A percentile compares a stretch with the other conserved stretches of the same genome.
phyloP scores from a whole-genome alignment of 2,329 filamentous ascomycete genomes.

The Fragosphaeria purpurea region DNA sequence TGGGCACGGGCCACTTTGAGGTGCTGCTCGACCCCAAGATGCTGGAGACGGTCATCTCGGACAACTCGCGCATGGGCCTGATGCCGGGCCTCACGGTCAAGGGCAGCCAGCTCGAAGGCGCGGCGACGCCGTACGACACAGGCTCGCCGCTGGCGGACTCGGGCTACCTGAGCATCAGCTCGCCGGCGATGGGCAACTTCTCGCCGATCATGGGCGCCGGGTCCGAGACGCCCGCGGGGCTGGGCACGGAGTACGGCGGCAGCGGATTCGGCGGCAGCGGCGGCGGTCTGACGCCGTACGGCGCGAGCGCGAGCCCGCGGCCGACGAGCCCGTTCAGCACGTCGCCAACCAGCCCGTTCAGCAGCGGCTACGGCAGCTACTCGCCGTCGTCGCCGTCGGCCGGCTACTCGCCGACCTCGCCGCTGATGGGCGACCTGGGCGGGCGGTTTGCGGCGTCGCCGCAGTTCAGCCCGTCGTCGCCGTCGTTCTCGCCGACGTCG shows the following conservation, averaged over 20 bases:
- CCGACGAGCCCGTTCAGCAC: conserved; percentile 69
- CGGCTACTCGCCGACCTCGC: conserved; percentile 70
- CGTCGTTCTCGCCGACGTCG: conserved; percentile 54
- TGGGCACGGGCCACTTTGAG: conserved; percentile 94
- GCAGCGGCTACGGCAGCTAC: conserved; percentile 49
- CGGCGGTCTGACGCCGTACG: conserved; percentile 22
- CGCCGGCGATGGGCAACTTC: conserved; percentile 56
- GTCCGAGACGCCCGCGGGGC: conserved; percentile 60
- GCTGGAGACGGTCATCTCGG: conserved; percentile 88
- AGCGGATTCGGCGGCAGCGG: conserved; percentile 35
- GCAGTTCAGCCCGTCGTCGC: conserved; percentile 53
- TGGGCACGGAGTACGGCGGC: conserved; percentile 50
- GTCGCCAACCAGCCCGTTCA: conserved; percentile 57
- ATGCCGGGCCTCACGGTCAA: conserved; percentile 72
- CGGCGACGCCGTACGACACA: conserved; percentile 88
- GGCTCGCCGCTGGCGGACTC: conserved; percentile 69
- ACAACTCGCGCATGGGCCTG: conserved; percentile 77
- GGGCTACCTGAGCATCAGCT: conserved; percentile 49
- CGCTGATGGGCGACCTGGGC: conserved; percentile 41
- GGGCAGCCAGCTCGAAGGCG: conserved; percentile 65
- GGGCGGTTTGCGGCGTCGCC: conserved; percentile 45
- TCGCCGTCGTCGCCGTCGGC: conserved; percentile 68
- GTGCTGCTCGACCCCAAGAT: conserved; percentile 89
- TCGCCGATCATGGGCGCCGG: conserved; percentile 69
- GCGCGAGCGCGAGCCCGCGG: conserved; percentile 55